These are phyloP conservation scores for Xylaria scruposa DNA, from an alignment of 495 filamentous ascomycete species.

Conservation along the genomic window DNA sequence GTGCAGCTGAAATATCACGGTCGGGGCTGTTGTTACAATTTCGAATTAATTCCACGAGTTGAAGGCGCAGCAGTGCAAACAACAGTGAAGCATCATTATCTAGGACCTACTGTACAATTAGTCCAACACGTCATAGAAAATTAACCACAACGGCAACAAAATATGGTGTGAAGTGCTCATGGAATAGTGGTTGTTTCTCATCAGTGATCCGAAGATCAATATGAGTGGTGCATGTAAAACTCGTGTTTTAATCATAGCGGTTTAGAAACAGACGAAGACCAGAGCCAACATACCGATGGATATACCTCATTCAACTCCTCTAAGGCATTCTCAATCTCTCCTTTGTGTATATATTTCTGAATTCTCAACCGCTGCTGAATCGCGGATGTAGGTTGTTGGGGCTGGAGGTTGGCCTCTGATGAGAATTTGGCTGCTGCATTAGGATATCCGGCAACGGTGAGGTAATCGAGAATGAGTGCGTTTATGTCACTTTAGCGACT, in stretches of 20 bases:
- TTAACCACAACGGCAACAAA: constrained; percentile 20
- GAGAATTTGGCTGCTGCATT: constrained; percentile 92
- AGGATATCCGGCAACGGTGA: constrained; percentile 95
- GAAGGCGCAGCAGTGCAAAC: constrained; percentile 87
- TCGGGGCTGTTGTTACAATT: constrained; percentile 60
- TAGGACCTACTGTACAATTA: constrained; percentile 69
- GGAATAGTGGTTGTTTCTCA: constrained; percentile 93
- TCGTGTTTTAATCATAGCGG: constrained; percentile 88
- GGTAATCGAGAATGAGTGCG: constrained; percentile 93
- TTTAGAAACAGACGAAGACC: constrained; percentile 19
- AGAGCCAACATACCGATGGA: constrained; percentile 73
- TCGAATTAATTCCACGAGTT: constrained; percentile 93
- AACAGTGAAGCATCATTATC: constrained; percentile 85
- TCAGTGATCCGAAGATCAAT: constrained; percentile 81
- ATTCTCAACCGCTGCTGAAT: constrained; percentile 83
- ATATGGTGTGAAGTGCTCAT: constrained; percentile 68
- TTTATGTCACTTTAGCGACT: constrained; percentile 80
- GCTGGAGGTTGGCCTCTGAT: constrained; percentile 85
- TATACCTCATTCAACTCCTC: constrained; percentile 88
- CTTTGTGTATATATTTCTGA: constrained; percentile 77
- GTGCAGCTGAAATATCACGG: constrained; percentile 78
- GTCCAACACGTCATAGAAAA: constrained; percentile 29
- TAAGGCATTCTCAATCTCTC: constrained; percentile 84
- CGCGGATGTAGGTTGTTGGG: constrained; percentile 69
- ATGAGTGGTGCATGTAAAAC: constrained; percentile 99